Base-by-base conservation (phyloP, 2,329 filamentous ascomycete species). In the Dactylonectria estremocensis region DNA sequence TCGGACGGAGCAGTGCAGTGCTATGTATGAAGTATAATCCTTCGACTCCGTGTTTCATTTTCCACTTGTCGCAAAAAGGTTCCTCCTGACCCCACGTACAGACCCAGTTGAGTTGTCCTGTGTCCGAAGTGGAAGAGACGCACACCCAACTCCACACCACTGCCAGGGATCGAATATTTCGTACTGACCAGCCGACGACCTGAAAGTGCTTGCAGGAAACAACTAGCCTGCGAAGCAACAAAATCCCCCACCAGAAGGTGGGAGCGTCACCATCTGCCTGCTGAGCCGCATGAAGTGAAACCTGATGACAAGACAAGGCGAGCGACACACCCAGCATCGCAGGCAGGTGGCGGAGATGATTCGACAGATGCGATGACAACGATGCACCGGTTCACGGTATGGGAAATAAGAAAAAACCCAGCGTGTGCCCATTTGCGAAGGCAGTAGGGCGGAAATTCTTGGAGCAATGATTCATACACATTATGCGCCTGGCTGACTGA, bases 141-240 rank as follows among this genome's bases (percentile, higher is more conserved):
- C 50, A 20, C 28, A 20, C 28, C n/a, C n/a, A 53, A 14, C 28
- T 35, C n/a, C 31, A 61, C 20, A 57, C 49, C 35, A 40, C 22
- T 58, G 57, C 22, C 52, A 37, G 52, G 45, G n/a, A 56, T 50
- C 60, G 60, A 60, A 55, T 33, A 52, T 22, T n/a, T n/a, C n/a
- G n/a, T n/a, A n/a, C n/a, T 35, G 54, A 49, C 58, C 22, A 64
- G 53, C 54, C 59, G 54, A 52, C 49, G 40, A 60, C 37, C 50
- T 31, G 52, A 40, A 63, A 61, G 64, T 61, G 64, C 24, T 66
- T 63, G 58, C 59, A 67, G 59, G 64, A 63, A 67, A 67, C 59
- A 49, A 56, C 20, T 50, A 31, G 22, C n/a, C 5, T 63, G n/a
- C 48, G 9, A 28, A 45, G 48, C 48, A 59, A 63, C 53, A 48